Evolutionary conservation across 495 filamentous ascomycete genomes (phyloP).

Genomic region (Daldinia decipiens): DNA sequence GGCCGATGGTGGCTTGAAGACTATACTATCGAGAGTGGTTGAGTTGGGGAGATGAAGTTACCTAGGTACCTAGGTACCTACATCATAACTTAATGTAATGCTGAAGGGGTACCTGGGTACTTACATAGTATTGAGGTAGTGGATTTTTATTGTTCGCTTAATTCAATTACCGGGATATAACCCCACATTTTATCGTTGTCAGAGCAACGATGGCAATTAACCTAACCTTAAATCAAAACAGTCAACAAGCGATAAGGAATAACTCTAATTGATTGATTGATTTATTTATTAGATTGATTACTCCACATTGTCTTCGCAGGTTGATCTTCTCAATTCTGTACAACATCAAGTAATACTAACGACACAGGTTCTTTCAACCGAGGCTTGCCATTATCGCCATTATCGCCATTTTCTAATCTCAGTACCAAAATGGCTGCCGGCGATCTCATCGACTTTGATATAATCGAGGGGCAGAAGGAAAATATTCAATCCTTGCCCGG

Average conservation of each 20-base stretch:
- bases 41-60: neutral
- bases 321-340: constrained; percentile 26
- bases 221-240: constrained; percentile 36
- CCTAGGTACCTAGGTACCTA: neutral
- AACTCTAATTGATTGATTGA: neutral
- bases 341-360: constrained; percentile 36
- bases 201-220: constrained; percentile 33
- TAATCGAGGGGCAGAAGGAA: constrained; percentile 97
- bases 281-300: constrained; percentile 14
- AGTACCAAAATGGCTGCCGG: constrained; percentile 59
- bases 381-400: constrained; percentile 30
- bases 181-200: constrained; percentile 40
- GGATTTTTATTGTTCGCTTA: neutral
- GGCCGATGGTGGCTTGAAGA: constrained; percentile 50
- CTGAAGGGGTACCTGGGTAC: neutral
- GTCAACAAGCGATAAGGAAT: constrained; percentile 42
- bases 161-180: constrained; percentile 11
- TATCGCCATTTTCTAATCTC: constrained; percentile 23
- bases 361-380: constrained; percentile 19
- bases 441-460: constrained; percentile 83
- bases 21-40: neutral
- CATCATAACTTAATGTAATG: too few species aligned
- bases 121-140: neutral
- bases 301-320: constrained; percentile 27
- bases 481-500: constrained; percentile 94